Evolutionary conservation across 768 basidiomycete genomes (phyloP).

Genomic region (Zangia roseola): DNA sequence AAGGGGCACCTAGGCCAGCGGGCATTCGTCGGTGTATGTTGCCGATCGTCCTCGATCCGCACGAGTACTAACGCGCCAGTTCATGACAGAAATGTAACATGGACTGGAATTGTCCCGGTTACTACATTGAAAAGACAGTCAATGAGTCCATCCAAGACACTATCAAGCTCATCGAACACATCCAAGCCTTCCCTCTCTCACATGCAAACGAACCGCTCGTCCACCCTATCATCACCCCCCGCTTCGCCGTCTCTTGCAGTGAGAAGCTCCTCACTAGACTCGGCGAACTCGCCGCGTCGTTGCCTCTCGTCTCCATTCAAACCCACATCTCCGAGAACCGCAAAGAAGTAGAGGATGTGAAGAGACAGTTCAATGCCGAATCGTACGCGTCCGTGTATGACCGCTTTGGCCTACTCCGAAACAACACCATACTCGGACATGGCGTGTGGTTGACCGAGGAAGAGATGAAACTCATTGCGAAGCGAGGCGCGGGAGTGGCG

Average conservation of each 20-base stretch:
- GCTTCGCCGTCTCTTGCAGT: constrained; percentile 89
- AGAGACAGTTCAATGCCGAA: constrained; percentile 59
- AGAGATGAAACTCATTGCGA: constrained; percentile 69
- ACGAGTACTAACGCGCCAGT: too few species aligned
- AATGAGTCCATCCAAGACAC: constrained; percentile 54
- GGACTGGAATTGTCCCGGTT: constrained; percentile 58
- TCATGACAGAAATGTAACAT: constrained; percentile 29
- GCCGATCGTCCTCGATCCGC: too few species aligned
- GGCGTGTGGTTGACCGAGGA: constrained; percentile 71
- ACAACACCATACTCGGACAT: constrained; percentile 84
- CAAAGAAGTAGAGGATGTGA: constrained; percentile 63
- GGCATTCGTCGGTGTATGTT: constrained; percentile 75
- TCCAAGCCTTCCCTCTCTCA: constrained; percentile 49
- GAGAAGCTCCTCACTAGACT: constrained; percentile 57
- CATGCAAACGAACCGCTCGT: constrained; percentile 53
- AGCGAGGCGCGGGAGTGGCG: constrained; percentile 68
- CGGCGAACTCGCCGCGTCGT: constrained; percentile 51
- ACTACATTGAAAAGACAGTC: constrained; percentile 63
- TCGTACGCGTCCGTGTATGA: constrained; percentile 85
- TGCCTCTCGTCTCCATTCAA: constrained; percentile 71
- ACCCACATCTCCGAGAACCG: constrained; percentile 89
- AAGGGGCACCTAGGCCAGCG: constrained; percentile 54
- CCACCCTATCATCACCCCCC: constrained; percentile 87
- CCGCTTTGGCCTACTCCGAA: constrained; percentile 58
- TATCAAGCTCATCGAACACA: constrained; percentile 59